Evolutionary conservation across 2,329 filamentous ascomycete species (phyloP).

Genomic region (Xylaria sp.): DNA sequence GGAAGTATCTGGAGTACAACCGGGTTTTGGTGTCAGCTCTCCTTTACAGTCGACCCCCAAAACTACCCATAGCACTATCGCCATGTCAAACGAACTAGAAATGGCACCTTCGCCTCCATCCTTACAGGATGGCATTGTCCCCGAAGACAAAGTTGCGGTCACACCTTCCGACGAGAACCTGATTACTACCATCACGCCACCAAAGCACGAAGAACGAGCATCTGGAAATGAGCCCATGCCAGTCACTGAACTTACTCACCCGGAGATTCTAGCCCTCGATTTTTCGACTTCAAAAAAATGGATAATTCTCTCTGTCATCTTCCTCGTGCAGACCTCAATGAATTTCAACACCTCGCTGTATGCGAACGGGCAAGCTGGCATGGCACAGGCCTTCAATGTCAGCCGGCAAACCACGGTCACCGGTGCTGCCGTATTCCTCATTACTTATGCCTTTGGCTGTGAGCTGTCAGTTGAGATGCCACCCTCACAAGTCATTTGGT

Average conservation of each 20-base stretch:
- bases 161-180: slow-evolving; percentile 16
- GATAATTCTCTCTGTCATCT: slow-evolving; percentile 62
- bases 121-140: not conserved
- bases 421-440: slow-evolving; percentile 61
- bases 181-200: slow-evolving; percentile 6
- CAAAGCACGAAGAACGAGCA: slow-evolving; percentile 7
- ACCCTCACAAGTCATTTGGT: slow-evolving; percentile 12
- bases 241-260: slow-evolving; percentile 61
- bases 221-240: slow-evolving; percentile 11
- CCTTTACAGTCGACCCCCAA: not conserved
- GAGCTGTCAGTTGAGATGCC: slow-evolving; percentile 63
- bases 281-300: slow-evolving; percentile 63
- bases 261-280: slow-evolving; percentile 57
- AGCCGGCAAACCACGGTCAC: slow-evolving; percentile 59
- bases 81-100: slow-evolving; percentile 9
- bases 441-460: slow-evolving; percentile 61
- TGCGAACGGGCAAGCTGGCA: slow-evolving; percentile 60
- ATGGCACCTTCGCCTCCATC: not conserved
- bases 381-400: slow-evolving; percentile 58
- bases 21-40: not conserved
- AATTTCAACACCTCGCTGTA: slow-evolving; percentile 66
- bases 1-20: slow-evolving; percentile 6
- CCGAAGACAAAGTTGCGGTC: slow-evolving; percentile 1
- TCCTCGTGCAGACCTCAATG: slow-evolving; percentile 65
- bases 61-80: not conserved